A percentile compares a stretch with the other conserved stretches of the same genome.
Conservation (phyloP, 495 filamentous ascomycete genomes). For the Tuber umbilicatum region DNA sequence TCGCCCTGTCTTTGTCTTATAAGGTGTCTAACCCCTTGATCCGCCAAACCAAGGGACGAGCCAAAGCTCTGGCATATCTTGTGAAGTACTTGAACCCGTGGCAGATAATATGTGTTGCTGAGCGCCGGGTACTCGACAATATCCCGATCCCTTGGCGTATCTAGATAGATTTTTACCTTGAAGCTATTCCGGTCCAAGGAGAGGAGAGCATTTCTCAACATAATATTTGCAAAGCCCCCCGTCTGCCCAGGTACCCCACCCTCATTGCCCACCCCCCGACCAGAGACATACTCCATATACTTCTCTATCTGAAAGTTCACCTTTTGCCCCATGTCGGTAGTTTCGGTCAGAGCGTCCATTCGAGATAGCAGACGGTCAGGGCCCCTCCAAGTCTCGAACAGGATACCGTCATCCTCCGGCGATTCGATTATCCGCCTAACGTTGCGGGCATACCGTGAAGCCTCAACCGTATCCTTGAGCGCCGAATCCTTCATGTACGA, state of each 20-base stretch:
- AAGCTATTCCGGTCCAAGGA: background rate
- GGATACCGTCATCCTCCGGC: background rate
- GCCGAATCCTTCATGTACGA: background rate
- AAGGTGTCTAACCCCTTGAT: background rate
- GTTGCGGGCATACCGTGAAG: background rate
- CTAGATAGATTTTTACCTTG: slow-evolving; percentile 5
- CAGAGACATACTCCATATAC: background rate
- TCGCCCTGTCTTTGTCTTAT: background rate
- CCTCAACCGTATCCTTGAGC: background rate
- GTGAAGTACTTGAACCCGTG: background rate
- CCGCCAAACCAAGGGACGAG: background rate
- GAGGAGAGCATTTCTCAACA: background rate
- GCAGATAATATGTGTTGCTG: background rate
- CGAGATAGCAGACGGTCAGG: background rate
- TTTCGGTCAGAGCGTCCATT: background rate
- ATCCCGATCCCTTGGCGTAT: background rate
- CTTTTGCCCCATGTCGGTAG: background rate
- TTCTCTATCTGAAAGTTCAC: background rate
- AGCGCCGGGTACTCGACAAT: background rate
- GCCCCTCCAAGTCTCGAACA: background rate
- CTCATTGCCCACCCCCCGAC: background rate
- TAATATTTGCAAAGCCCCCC: background rate
- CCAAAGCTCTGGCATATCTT: slow-evolving; percentile 11
- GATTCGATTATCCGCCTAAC: background rate
- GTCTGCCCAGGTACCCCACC: background rate